These are phyloP conservation scores for Saccharomycopsis selenospora DNA, from an alignment of 805 yeast species.

Conservation along the genomic window DNA sequence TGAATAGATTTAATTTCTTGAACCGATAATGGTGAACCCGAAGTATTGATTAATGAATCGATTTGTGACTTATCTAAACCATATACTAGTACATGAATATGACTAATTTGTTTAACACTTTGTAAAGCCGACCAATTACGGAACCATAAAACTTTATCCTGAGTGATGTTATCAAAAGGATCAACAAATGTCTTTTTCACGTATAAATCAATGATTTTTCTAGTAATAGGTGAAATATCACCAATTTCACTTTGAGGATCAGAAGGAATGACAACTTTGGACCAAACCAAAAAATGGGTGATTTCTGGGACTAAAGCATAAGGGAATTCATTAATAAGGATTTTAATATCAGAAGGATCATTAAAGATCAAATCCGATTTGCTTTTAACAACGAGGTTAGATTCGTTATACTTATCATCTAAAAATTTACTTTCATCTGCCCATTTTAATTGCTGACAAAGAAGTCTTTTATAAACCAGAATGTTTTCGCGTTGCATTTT, in stretches of 20 bases:
- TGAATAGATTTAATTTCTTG: neutral
- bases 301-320: slow-evolving; percentile 49
- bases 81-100: slow-evolving; percentile 56
- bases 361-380: slow-evolving; percentile 33
- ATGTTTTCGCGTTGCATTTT: slow-evolving; percentile 4
- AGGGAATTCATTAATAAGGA: slow-evolving; percentile 56
- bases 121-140: slow-evolving; percentile 65
- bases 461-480: slow-evolving; percentile 13
- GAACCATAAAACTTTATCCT: slow-evolving; percentile 52
- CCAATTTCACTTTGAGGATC: slow-evolving; percentile 46
- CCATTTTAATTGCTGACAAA: slow-evolving; percentile 19
- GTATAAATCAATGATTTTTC: slow-evolving; percentile 37
- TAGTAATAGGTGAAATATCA: slow-evolving; percentile 39
- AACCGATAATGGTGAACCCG: neutral
- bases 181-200: slow-evolving; percentile 44
- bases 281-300: slow-evolving; percentile 60
- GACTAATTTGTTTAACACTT: slow-evolving; percentile 60
- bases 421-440: slow-evolving; percentile 2
- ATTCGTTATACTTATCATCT: slow-evolving; percentile 2
- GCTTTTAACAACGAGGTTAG: neutral
- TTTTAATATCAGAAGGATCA: slow-evolving; percentile 36
- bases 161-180: slow-evolving; percentile 32
- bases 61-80: slow-evolving; percentile 29
- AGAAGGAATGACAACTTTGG: slow-evolving; percentile 46
- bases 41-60: neutral